These are phyloP conservation scores for Xylariaceae sp. DNA, from an alignment of 2,329 filamentous ascomycete genomes.

Conservation along the genomic window DNA sequence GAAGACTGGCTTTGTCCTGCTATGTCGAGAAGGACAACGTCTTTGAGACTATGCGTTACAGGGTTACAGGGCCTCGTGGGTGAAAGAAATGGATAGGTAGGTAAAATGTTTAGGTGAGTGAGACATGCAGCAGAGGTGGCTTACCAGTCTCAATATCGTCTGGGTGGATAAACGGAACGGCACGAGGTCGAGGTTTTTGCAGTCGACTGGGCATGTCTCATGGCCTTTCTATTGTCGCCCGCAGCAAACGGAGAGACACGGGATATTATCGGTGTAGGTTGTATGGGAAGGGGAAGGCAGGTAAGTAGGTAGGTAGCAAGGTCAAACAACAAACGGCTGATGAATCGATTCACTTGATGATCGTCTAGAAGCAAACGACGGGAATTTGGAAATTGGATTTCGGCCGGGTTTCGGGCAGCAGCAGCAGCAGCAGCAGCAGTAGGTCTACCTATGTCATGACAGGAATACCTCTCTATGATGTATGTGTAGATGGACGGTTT, in stretches of 20 bases:
- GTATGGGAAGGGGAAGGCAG: too few species aligned
- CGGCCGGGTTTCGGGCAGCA: not conserved
- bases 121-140: conserved; percentile 12
- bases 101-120: conserved; percentile 9
- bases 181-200: conserved; percentile 30
- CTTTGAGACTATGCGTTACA: too few species aligned
- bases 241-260: too few species aligned
- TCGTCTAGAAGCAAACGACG: too few species aligned
- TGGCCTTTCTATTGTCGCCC: conserved; percentile 6
- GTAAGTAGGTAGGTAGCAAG: too few species aligned
- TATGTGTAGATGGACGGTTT: too few species aligned
- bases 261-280: too few species aligned
- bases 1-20: conserved; percentile 23
- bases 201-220: conserved; percentile 39
- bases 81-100: conserved; percentile 11
- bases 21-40: conserved; percentile 1
- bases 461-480: too few species aligned
- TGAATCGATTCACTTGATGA: not conserved
- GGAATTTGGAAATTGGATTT: not conserved
- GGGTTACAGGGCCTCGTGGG: conserved; percentile 8
- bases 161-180: conserved; percentile 14
- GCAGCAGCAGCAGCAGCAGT: not conserved
- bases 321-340: not conserved
- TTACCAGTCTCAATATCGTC: conserved; percentile 33
- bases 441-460: not conserved